phyloP scores from a whole-genome alignment of 495 filamentous ascomycete genomes.

The Tuber microsphaerosporum region DNA sequence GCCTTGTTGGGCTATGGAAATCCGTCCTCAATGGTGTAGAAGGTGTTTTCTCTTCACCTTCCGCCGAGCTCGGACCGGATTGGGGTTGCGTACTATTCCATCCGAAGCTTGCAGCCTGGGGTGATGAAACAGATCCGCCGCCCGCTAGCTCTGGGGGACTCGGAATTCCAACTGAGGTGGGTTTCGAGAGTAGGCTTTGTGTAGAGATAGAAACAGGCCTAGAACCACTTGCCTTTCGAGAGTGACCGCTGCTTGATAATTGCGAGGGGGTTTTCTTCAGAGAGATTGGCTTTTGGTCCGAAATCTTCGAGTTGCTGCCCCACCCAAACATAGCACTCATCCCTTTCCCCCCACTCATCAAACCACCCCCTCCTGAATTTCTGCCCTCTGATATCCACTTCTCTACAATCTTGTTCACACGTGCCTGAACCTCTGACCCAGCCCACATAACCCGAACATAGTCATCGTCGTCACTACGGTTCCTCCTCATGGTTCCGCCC shows the following conservation, averaged over 20 bases:
- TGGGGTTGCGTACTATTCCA: conserved; percentile 21
- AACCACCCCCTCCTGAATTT: conserved; percentile 24
- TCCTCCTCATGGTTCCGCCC: conserved; percentile 51
- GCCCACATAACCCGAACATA: conserved; percentile 54
- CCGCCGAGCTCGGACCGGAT: conserved; percentile 14
- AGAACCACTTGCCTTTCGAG: conserved; percentile 6
- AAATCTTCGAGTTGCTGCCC: conserved; percentile 25
- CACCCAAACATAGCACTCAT: conserved; percentile 40
- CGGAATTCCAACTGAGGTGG: conserved; percentile 16
- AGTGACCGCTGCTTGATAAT: background rate
- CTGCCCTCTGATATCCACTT: conserved; percentile 58
- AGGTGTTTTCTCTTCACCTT: conserved; percentile 26
- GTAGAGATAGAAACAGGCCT: background rate
- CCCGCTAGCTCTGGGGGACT: conserved; percentile 10
- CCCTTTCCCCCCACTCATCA: conserved; percentile 31
- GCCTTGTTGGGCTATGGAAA: conserved; percentile 10
- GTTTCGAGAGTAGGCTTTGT: conserved; percentile 11
- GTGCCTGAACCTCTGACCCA: conserved; percentile 48
- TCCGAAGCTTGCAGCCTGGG: conserved; percentile 24
- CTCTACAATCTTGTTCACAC: conserved; percentile 52
- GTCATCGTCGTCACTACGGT: conserved; percentile 52
- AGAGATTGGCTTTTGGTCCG: conserved; percentile 13
- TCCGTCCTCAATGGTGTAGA: conserved; percentile 18
- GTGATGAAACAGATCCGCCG: conserved; percentile 15
- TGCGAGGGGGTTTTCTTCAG: background rate